Conservation (phyloP, 768 basidiomycete genomes). For the Leccinum rimulosum region DNA sequence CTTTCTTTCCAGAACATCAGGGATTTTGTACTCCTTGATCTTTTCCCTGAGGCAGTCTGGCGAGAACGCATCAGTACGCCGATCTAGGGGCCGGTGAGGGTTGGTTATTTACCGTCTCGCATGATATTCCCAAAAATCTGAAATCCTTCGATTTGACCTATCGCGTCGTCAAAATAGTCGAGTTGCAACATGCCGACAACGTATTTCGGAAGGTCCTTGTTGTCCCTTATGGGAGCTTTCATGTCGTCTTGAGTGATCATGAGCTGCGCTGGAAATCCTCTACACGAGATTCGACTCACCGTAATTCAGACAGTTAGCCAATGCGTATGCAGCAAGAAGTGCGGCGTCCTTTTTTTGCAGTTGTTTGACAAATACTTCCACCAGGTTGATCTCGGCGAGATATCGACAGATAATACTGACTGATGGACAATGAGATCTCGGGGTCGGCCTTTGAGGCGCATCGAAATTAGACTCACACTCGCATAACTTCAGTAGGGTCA, state of each 20-base stretch:
- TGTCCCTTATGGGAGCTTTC: slow-evolving; percentile 7
- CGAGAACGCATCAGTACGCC: neutral
- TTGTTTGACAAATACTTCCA: slow-evolving; percentile 16
- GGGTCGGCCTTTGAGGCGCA: neutral
- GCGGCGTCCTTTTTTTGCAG: slow-evolving; percentile 14
- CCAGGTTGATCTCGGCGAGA: slow-evolving; percentile 7
- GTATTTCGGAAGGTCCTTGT: slow-evolving; percentile 10
- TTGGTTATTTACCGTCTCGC: slow-evolving; percentile 15
- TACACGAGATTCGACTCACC: slow-evolving; percentile 4
- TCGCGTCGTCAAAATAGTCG: slow-evolving; percentile 26
- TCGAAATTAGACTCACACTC: slow-evolving; percentile 11
- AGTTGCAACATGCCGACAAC: slow-evolving; percentile 23
- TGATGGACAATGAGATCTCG: slow-evolving; percentile 3
- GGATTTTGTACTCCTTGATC: slow-evolving; percentile 17
- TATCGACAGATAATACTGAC: slow-evolving; percentile 5
- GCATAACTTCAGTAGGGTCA: slow-evolving; percentile 24
- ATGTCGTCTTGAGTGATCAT: slow-evolving; percentile 12
- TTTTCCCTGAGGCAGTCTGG: slow-evolving; percentile 15
- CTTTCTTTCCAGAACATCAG: slow-evolving; percentile 18
- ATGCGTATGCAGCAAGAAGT: slow-evolving; percentile 24
- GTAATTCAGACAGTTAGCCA: slow-evolving; percentile 15
- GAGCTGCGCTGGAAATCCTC: neutral
- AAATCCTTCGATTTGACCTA: slow-evolving; percentile 24
- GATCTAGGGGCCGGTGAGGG: neutral
- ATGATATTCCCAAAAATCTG: slow-evolving; percentile 24